A percentile compares a stretch with the other conserved stretches of the same genome.
These are phyloP conservation scores for Moricandia moricandioides DNA, from an alignment of 345 rosid species.

Conservation along the genomic window DNA sequence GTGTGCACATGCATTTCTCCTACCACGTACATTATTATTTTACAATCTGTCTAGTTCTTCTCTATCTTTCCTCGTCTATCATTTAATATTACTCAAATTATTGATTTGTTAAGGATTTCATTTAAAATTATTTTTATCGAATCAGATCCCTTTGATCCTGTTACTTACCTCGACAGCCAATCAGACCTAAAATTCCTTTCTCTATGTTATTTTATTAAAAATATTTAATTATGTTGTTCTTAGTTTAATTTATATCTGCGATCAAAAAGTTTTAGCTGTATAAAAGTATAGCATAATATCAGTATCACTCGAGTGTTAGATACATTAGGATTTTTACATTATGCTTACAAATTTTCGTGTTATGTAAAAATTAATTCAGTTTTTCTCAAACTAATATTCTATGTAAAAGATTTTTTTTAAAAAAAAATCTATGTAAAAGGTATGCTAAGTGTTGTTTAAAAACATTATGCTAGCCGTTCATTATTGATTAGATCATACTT, in stretches of 20 bases:
- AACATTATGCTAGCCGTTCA: not conserved
- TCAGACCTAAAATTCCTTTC: conserved; percentile 24
- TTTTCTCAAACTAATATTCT: not conserved
- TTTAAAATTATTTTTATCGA: conserved; percentile 24
- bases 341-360: not conserved
- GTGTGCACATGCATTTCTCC: conserved; percentile 60
- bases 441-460: not conserved
- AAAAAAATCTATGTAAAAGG: not conserved
- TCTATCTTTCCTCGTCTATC: conserved; percentile 28
- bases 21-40: conserved; percentile 18
- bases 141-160: conserved; percentile 39
- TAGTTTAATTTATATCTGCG: not conserved
- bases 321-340: not conserved
- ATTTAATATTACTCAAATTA: conserved; percentile 27
- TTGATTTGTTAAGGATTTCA: conserved; percentile 29
- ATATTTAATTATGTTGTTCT: not conserved
- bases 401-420: no score
- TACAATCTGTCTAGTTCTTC: conserved; percentile 32
- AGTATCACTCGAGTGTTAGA: not conserved
- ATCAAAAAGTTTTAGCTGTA: not conserved
- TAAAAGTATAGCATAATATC: no score
- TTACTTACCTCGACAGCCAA: conserved; percentile 38
- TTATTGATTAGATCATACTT: not conserved
- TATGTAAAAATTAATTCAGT: not conserved
- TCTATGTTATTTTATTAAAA: not conserved